These are phyloP conservation scores for Rhizopogon rudus DNA, from an alignment of 768 basidiomycete species.

Conservation along the genomic window DNA sequence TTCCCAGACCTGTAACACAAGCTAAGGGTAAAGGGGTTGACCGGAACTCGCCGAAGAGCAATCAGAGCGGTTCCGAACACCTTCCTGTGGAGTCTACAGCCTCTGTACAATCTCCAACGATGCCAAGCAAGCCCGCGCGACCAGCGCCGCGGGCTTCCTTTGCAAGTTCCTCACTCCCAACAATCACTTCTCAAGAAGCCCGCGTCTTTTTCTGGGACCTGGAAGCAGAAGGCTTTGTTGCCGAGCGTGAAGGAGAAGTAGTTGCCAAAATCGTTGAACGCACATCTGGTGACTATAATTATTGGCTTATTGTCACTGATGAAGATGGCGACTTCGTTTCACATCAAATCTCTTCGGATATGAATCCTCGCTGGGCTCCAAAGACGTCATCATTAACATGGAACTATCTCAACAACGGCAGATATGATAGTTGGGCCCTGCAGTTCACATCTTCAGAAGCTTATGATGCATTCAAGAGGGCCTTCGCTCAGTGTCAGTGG, in stretches of 20 bases:
- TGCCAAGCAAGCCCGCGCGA: constrained; percentile 12
- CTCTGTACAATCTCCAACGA: constrained; percentile 3
- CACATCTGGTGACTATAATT: constrained; percentile 42
- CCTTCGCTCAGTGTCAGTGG: constrained; percentile 73
- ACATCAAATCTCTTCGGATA: constrained; percentile 59
- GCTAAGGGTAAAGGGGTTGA: constrained; percentile 13
- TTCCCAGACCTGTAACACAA: constrained; percentile 18
- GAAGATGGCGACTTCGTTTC: constrained; percentile 47
- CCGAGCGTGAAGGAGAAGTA: constrained; percentile 45
- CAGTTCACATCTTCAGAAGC: constrained; percentile 53
- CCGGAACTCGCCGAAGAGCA: constrained; percentile 8
- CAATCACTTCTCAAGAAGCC: constrained; percentile 39
- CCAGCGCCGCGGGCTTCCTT: constrained; percentile 12
- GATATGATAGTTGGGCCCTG: constrained; percentile 78
- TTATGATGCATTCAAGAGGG: constrained; percentile 54
- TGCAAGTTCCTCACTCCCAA: constrained; percentile 13
- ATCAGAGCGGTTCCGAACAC: constrained; percentile 7
- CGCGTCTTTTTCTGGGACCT: constrained; percentile 61
- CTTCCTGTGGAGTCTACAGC: constrained; percentile 4
- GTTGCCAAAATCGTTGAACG: constrained; percentile 48
- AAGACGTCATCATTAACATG: constrained; percentile 78
- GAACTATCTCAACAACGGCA: constrained; percentile 64
- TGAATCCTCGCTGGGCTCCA: constrained; percentile 67
- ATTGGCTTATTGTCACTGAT: constrained; percentile 53
- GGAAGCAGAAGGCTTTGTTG: constrained; percentile 41